Evolutionary conservation across 768 basidiomycete species (phyloP), one percentile per base, ranked within the genome.

Genomic region (Baorangia bicolor): DNA sequence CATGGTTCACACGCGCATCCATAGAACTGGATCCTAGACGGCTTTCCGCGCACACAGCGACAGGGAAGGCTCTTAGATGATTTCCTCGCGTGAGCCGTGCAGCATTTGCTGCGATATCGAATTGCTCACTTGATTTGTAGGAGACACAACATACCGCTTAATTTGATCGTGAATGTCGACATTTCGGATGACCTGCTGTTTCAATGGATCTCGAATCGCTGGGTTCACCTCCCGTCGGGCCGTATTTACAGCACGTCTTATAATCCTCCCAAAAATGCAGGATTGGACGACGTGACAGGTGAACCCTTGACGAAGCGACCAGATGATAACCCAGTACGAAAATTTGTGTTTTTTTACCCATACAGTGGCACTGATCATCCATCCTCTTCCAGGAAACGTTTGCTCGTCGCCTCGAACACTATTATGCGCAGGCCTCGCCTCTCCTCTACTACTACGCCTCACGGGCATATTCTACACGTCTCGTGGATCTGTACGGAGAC

Each of bases 21-120:
- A 39, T 43, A 93, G 89, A 87, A 88, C 66, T 94, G 93, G 93
- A 86, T 94, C 57, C 71, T 94, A 47, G 94, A 95, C 57, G 94
- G 94, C 30, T 95, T 95, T 66, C 94, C 94, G 50, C 85, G 94
- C 42, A 95, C 92, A 7, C 76, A 92, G 9, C 82, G 81, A 14
- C 94, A 95, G 69, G 92, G 86, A 10, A 75, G 84, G 65, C 74
- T 92, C 33, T 76, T 95, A 23, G 88, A 95, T 69, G 73, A 75
- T 2, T 80, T 91, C 70, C 82, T 95, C 35, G 78, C 78, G 88
- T 88, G 61, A 52, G 82, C 64, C 23, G 38, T 28, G 58, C 35
- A 16, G 14, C 46, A 5, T 21, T n/a, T 11, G 8, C 16, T 25
- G 38, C 2, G 21, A 25, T 30, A 5, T 43, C 14, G 16, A 0